Conservation (phyloP, 257 asterid genomes). For the Haberlea rhodopensis region DNA sequence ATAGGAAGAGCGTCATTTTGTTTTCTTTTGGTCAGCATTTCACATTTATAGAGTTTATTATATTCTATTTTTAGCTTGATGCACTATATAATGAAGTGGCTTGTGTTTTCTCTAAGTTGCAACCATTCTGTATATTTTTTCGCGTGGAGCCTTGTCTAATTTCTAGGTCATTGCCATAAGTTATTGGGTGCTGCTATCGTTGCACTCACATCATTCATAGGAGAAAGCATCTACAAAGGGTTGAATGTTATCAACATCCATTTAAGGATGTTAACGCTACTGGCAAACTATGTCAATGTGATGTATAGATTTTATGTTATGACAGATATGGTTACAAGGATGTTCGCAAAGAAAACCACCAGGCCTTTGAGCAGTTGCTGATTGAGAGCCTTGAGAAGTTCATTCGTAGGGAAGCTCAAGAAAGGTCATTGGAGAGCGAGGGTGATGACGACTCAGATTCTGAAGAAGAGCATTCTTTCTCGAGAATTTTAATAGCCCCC, state of each 20-base stretch:
- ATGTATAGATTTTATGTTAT: slow-evolving; percentile 16
- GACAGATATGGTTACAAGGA: slow-evolving; percentile 98
- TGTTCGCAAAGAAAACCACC: slow-evolving; percentile 88
- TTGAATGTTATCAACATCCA: background rate
- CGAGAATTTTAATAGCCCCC: slow-evolving; percentile 77
- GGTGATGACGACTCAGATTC: slow-evolving; percentile 61
- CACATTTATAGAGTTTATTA: background rate
- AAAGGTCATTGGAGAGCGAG: slow-evolving; percentile 87
- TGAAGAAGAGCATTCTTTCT: slow-evolving; percentile 55
- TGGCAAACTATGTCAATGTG: background rate
- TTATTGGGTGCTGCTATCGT: no score
- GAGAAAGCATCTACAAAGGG: background rate
- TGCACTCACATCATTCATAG: slow-evolving; percentile 1
- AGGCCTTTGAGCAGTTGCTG: slow-evolving; percentile 86
- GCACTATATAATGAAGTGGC: background rate
- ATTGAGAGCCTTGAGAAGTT: slow-evolving; percentile 92
- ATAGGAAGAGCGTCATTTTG: no score
- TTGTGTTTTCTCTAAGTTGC: slow-evolving; percentile 12
- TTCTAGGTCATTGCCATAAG: background rate
- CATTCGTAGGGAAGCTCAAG: slow-evolving; percentile 95
- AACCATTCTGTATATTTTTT: background rate
- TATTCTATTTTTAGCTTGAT: slow-evolving; percentile 1
- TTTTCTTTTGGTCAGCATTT: slow-evolving; percentile 17
- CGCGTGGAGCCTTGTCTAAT: slow-evolving; percentile 7
- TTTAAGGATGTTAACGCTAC: slow-evolving; percentile 6